Conservation (phyloP, 2,329 filamentous ascomycete genomes). For the Aureobasidium mangrovei region DNA sequence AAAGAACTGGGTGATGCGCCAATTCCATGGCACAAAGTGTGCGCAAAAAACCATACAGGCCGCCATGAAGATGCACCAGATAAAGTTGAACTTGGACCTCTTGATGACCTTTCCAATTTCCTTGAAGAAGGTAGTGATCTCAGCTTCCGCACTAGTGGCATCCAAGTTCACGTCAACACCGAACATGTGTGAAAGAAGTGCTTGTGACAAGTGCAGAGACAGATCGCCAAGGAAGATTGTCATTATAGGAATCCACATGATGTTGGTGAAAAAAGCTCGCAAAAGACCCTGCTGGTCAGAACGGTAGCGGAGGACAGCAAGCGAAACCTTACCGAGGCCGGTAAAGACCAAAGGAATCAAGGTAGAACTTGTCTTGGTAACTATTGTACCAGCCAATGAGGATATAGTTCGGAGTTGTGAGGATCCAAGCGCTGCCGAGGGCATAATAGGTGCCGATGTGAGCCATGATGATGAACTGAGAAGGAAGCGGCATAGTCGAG, state of each 20-base stretch:
- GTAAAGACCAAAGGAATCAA: conserved; percentile 74
- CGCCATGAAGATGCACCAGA: conserved; percentile 40
- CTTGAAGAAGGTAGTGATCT: conserved; percentile 48
- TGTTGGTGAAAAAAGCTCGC: conserved; percentile 40
- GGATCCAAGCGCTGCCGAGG: conserved; percentile 65
- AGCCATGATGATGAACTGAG: conserved; percentile 66
- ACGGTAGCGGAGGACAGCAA: conserved; percentile 66
- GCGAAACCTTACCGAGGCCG: conserved; percentile 61
- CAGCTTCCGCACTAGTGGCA: conserved; percentile 51
- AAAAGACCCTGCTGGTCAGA: conserved; percentile 55
- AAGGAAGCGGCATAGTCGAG: conserved; percentile 65
- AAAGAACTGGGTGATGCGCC: not conserved
- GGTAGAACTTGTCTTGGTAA: conserved; percentile 70
- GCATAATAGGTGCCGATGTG: conserved; percentile 78
- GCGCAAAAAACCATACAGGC: conserved; percentile 43
- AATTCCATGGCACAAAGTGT: conserved; percentile 28
- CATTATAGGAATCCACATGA: conserved; percentile 58
- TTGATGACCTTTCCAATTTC: conserved; percentile 48
- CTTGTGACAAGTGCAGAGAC: conserved; percentile 33
- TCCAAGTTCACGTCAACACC: conserved; percentile 40
- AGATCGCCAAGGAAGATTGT: conserved; percentile 34
- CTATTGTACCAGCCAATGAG: conserved; percentile 68
- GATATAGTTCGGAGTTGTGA: conserved; percentile 68
- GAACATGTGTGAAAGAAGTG: conserved; percentile 33
- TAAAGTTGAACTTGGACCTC: conserved; percentile 48